A percentile compares a stretch with the other conserved stretches of the same genome.
Conservation (phyloP, 169 alveolate genomes). For the Perkinsus chesapeaki region DNA sequence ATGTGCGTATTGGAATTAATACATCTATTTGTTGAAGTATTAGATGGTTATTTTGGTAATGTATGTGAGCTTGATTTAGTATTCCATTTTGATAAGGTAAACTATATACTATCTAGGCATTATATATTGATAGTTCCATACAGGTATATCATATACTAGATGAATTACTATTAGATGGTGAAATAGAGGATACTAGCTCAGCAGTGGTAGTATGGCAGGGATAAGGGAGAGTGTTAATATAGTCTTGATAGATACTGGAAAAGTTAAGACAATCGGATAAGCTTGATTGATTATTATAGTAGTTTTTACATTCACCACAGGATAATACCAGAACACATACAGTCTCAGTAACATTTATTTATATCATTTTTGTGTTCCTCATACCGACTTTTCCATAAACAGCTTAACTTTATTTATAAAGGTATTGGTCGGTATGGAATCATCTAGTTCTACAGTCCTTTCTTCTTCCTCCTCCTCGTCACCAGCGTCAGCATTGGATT, state of each 20-base stretch:
- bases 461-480: not conserved
- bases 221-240: not conserved
- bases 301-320: not conserved
- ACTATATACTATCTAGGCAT: constrained; percentile 30
- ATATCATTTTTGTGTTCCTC: not conserved
- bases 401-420: too few species aligned
- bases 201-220: constrained; percentile 19
- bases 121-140: not conserved
- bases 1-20: constrained; percentile 56
- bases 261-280: constrained; percentile 12
- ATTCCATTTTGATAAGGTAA: constrained; percentile 76
- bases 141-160: constrained; percentile 35
- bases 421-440: too few species aligned
- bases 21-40: constrained; percentile 73
- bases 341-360: not conserved
- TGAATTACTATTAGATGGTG: constrained; percentile 71
- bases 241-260: not conserved
- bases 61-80: constrained; percentile 81
- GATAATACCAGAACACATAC: not conserved
- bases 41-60: constrained; percentile 73
- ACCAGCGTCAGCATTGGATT: not conserved
- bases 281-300: constrained; percentile 13
- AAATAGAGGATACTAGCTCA: constrained; percentile 49
- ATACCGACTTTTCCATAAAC: too few species aligned
- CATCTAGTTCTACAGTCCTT: too few species aligned